Evolutionary conservation across 768 basidiomycete genomes (phyloP), one percentile per base, ranked within the genome.

Genomic region (Trametes cingulata): DNA sequence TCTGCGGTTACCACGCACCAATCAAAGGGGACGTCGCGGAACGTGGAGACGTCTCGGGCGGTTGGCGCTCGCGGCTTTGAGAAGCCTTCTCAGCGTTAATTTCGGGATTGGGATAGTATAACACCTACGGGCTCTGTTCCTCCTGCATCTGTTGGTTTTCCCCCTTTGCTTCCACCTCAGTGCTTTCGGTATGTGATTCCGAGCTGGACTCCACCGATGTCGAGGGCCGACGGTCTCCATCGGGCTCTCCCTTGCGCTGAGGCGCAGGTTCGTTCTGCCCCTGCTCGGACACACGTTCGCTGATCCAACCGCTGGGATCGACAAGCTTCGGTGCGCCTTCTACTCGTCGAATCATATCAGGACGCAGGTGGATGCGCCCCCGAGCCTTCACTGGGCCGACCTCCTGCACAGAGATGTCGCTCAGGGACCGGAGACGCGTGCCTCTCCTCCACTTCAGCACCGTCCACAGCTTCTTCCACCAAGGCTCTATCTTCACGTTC

Each of bases 301-400:
- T 84, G 22, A 91, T 79, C 82, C 80, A 84, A 6, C 91, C 90
- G 64, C 83, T 91, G 3, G 91, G 91, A 67, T 91, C 81, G 24
- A 93, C 78, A 1, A 81, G 83, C 68, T 83, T 84, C 6, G 87
- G 89, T 0, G 84, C 81, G 47, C 80, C 82, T 58, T 90, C 83
- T 77, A 88, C 80, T 50, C 91, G 78, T 29, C 84, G 81, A 56
- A 94, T 92, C 90, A 93, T 92, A 55, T 91, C 85, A 24, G 88
- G 77, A 48, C 82, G 75, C 6, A 93, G 58, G 22, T 65, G 56
- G 10, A 52, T n/a, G 29, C 61, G 56, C 1, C 61, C 56, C 8
- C 56, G 56, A 13, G 43, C 24, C 46, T 57, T 57, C 13, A 42
- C 27, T 2, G 56, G 56, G 8, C 56, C 56, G 19, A 53, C 42